Conservation (phyloP, 345 rosid species). For the Chamaenerion angustifolium region DNA sequence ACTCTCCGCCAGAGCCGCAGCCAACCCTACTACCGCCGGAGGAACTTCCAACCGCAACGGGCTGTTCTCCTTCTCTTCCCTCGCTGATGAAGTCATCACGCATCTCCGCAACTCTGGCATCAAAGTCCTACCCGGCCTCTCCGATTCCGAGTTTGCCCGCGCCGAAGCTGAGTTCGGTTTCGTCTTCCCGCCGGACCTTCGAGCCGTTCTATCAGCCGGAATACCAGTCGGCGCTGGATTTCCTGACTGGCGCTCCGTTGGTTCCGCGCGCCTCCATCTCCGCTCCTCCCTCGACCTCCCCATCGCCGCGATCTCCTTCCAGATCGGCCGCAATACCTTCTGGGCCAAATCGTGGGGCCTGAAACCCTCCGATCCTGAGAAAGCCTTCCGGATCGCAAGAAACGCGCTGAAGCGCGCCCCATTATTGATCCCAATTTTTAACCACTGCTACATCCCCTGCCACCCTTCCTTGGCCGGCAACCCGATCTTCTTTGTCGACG, state of each 20-base stretch:
- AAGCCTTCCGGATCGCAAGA: constrained; percentile 59
- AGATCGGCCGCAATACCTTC: constrained; percentile 6
- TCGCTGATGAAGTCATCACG: constrained; percentile 62
- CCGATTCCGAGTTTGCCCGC: constrained; percentile 71
- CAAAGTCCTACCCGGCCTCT: constrained; percentile 63
- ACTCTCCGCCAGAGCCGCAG: constrained; percentile 83
- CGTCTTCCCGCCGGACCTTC: constrained; percentile 86
- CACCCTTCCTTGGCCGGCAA: constrained; percentile 78
- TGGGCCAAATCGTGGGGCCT: background rate
- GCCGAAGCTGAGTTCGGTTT: constrained; percentile 87
- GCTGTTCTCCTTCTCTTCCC: constrained; percentile 53
- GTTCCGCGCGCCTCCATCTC: constrained; percentile 63
- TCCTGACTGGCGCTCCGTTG: constrained; percentile 83
- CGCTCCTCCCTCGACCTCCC: constrained; percentile 82
- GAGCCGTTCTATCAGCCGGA: constrained; percentile 72
- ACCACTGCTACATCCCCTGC: constrained; percentile 86
- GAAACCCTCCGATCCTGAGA: background rate
- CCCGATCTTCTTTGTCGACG: constrained; percentile 85
- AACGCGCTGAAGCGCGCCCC: constrained; percentile 82
- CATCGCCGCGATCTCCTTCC: constrained; percentile 75
- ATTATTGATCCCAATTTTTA: constrained; percentile 68
- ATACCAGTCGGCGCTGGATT: constrained; percentile 76
- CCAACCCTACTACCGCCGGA: constrained; percentile 13
- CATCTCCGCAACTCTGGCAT: constrained; percentile 53
- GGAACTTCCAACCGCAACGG: constrained; percentile 30